These are phyloP conservation scores for Termitomyces eurrhizus DNA, from an alignment of 768 basidiomycete genomes.

Conservation along the genomic window DNA sequence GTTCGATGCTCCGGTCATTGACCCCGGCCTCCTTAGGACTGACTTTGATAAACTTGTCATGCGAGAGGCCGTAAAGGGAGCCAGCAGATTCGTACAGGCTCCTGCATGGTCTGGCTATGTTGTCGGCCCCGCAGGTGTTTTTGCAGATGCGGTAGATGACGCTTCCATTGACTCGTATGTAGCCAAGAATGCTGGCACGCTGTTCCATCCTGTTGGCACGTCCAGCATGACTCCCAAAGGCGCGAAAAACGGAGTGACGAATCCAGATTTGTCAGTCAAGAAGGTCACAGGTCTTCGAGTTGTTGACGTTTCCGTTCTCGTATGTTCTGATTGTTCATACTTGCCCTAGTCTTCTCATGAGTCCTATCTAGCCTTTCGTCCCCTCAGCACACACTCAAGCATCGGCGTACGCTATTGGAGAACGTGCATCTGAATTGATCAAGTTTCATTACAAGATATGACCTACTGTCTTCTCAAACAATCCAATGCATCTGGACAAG, in stretches of 20 bases:
- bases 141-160: slow-evolving; percentile 12
- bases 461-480: background rate
- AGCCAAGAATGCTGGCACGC: slow-evolving; percentile 12
- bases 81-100: slow-evolving; percentile 11
- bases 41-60: slow-evolving; percentile 23
- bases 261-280: slow-evolving; percentile 29
- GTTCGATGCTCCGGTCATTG: slow-evolving; percentile 40
- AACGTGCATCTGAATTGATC: slow-evolving; percentile 15
- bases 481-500: background rate
- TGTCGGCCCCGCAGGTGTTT: slow-evolving; percentile 4
- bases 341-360: background rate
- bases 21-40: slow-evolving; percentile 37
- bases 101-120: slow-evolving; percentile 21
- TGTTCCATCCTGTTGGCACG: slow-evolving; percentile 23
- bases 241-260: slow-evolving; percentile 24
- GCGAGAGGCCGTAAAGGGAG: slow-evolving; percentile 19
- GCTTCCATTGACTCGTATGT: slow-evolving; percentile 22
- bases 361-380: slow-evolving; percentile 13
- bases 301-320: slow-evolving; percentile 32
- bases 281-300: slow-evolving; percentile 26
- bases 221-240: slow-evolving; percentile 24
- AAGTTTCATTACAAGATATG: slow-evolving; percentile 5
- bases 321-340: slow-evolving; percentile 10
- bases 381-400: slow-evolving; percentile 16
- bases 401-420: slow-evolving; percentile 12